These are phyloP conservation scores for Myrica gale DNA, from an alignment of 306 rosid species.

Conservation along the genomic window DNA sequence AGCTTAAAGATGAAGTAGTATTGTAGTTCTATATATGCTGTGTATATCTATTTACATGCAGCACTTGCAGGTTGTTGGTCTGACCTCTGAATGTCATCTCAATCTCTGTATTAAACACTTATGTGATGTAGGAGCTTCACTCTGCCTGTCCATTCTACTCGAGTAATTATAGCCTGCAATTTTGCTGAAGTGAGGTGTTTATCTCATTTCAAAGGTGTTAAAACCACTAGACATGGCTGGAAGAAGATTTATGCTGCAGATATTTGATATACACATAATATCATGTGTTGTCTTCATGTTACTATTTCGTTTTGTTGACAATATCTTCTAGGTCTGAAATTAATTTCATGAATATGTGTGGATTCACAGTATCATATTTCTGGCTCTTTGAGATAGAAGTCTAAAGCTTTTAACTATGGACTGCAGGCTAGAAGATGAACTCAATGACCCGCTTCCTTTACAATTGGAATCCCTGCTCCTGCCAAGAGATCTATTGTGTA, in stretches of 20 bases:
- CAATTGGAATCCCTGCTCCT: constrained; percentile 38
- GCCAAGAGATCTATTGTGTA: constrained; percentile 44
- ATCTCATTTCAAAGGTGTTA: not conserved
- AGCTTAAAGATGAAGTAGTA: constrained; percentile 5
- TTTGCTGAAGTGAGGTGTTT: not conserved
- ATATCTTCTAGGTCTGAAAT: constrained; percentile 2
- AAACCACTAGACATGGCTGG: not conserved
- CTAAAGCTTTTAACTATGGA: constrained; percentile 16
- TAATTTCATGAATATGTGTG: constrained; percentile 6
- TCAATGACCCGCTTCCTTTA: constrained; percentile 41
- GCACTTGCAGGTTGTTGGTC: not conserved
- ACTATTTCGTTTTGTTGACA: not conserved
- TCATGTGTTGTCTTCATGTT: not conserved
- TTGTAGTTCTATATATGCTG: constrained; percentile 10
- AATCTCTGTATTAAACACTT: not conserved
- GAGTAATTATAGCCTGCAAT: not conserved
- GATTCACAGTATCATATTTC: constrained; percentile 1
- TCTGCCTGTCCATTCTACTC: not conserved
- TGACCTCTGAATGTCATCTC: not conserved
- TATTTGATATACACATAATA: constrained; percentile 2
- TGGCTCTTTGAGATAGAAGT: constrained; percentile 4
- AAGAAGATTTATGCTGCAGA: not conserved
- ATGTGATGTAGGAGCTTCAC: not conserved
- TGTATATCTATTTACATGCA: not conserved
- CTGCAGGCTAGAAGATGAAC: constrained; percentile 62